A percentile compares a stretch with the other conserved stretches of the same genome.
These are phyloP conservation scores for Ophiocordyceps camponoti-floridani DNA, from an alignment of 2,329 filamentous ascomycete genomes.

Conservation along the genomic window DNA sequence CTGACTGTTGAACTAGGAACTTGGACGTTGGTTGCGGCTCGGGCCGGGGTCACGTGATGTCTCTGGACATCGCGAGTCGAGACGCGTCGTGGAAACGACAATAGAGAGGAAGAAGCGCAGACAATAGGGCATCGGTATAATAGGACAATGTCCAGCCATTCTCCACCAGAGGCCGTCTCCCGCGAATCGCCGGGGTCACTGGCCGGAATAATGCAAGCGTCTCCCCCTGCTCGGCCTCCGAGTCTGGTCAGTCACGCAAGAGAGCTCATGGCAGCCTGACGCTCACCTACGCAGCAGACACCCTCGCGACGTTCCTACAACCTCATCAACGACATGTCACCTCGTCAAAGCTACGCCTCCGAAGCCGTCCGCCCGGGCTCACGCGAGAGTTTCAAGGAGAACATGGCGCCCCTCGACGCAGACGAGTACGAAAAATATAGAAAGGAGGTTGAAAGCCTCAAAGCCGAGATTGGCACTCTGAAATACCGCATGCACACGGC, in stretches of 20 bases:
- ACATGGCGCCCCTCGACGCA: conserved; percentile 38
- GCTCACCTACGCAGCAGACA: conserved; percentile 27
- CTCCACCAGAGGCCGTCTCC: no score
- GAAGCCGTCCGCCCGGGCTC: conserved; percentile 28
- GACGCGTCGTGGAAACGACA: background rate
- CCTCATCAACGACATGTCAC: conserved; percentile 14
- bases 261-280: background rate
- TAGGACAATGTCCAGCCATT: no score
- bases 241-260: background rate
- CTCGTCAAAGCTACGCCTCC: conserved; percentile 17
- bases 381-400: conserved; percentile 40
- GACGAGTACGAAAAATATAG: conserved; percentile 40
- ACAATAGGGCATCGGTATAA: no score
- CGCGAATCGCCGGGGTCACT: no score
- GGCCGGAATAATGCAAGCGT: background rate
- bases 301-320: conserved; percentile 5
- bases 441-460: conserved; percentile 54
- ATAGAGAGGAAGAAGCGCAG: background rate
- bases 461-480: conserved; percentile 74
- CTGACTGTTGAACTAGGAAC: background rate
- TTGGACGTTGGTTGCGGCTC: background rate
- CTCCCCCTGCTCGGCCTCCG: background rate
- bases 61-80: background rate
- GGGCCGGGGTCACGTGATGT: background rate
- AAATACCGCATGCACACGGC: conserved; percentile 75